Evolutionary conservation across 768 basidiomycete genomes (phyloP), one percentile per base, ranked within the genome.

Genomic region (Xerocomus brunneocitrinus): DNA sequence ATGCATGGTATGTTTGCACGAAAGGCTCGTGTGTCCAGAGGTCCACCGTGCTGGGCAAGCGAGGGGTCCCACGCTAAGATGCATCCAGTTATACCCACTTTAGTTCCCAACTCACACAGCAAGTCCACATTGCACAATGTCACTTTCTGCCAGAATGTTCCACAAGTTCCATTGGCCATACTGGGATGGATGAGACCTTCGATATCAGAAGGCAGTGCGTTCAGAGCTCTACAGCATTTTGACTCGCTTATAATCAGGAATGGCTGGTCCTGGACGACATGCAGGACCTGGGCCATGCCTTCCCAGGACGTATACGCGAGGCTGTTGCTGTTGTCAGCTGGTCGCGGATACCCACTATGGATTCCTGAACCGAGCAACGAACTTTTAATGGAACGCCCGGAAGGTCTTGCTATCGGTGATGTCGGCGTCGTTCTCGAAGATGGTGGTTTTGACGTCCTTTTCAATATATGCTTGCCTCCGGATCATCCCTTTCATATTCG

Each of bases 401-500:
- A 58, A 16, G 70, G 71, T 5, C 58, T 68, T 35, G 65, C 50
- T 30, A 68, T 72, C 16, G 72, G 72, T 5, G 72, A 74, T 52
- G 65, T 73, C 10, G 67, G 68, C 8, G 58, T 71, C 22, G 62
- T 54, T 5, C 52, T 63, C 1, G 60, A 60, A 3, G 57, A 62
- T 45, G 71, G 71, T 12, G 59, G 58, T 8, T 73, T 73, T 27
- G 64, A 66, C 49, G 68, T 67, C 53, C 58, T 71, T 0, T 73
- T 73, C 66, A 36, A 36, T 36, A 1, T 36, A 71, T 5, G 67
- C 61, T 30, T 50, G 66, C 63, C 69, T 42, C 63, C 58, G 6
- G 61, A 69, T 22, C 67, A 73, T 49, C 32, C 58, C 4, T 58
- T 47, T 16, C 46, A 53, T 12, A 42, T 47, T 43, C 55, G 30